phyloP scores from a whole-genome alignment of 768 basidiomycete species.

The Hemileccinum impolitum region DNA sequence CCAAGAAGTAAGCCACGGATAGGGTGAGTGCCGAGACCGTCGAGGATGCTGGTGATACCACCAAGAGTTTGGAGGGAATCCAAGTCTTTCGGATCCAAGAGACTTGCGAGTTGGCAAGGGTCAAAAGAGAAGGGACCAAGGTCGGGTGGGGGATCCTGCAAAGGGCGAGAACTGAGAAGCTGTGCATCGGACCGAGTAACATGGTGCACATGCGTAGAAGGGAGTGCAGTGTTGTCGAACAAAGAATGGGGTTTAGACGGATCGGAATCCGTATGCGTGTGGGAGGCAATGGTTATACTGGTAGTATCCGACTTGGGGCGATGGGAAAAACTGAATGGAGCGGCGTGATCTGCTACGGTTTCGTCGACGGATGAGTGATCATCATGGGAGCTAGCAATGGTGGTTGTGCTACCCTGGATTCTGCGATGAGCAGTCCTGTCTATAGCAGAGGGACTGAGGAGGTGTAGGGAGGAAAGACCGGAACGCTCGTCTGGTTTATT shows the following conservation, averaged over 20 bases:
- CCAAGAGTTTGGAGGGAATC: slow-evolving; percentile 65
- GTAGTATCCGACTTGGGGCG: slow-evolving; percentile 35
- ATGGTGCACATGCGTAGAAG: slow-evolving; percentile 22
- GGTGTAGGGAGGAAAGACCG: slow-evolving; percentile 49
- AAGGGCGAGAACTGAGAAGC: slow-evolving; percentile 20
- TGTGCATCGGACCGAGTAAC: slow-evolving; percentile 22
- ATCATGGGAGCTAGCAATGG: slow-evolving; percentile 44
- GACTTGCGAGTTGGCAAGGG: slow-evolving; percentile 72
- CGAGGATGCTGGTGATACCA: slow-evolving; percentile 62
- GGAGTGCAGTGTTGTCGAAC: slow-evolving; percentile 7
- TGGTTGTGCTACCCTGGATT: slow-evolving; percentile 52
- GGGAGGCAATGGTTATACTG: slow-evolving; percentile 34
- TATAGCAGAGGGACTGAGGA: slow-evolving; percentile 43
- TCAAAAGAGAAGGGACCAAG: slow-evolving; percentile 71
- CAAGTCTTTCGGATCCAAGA: slow-evolving; percentile 87
- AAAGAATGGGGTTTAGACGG: slow-evolving; percentile 23
- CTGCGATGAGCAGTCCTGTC: slow-evolving; percentile 41
- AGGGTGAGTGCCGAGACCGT: slow-evolving; percentile 68
- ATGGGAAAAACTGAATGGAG: slow-evolving; percentile 26
- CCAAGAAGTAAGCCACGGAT: slow-evolving; percentile 41
- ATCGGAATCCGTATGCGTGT: slow-evolving; percentile 38
- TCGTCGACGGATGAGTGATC: slow-evolving; percentile 37
- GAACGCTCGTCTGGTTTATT: slow-evolving; percentile 60
- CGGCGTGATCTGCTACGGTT: slow-evolving; percentile 47
- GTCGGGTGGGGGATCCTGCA: slow-evolving; percentile 46